A percentile compares a stretch with the other conserved stretches of the same genome.
Conservation (phyloP, 768 basidiomycete genomes). For the Mycena polygramma region DNA sequence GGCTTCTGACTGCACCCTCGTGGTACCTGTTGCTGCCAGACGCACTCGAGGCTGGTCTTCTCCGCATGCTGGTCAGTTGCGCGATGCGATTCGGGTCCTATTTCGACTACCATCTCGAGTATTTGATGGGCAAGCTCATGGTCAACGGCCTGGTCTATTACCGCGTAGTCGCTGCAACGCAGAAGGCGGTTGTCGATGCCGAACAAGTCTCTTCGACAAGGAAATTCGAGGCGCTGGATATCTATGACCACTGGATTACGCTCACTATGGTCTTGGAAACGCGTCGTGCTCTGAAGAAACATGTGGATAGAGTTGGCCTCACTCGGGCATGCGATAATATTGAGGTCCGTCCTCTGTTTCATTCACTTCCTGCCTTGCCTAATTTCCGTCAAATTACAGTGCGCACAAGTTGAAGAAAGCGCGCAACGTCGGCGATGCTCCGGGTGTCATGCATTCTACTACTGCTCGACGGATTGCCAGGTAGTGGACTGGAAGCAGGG, state of each 20-base stretch:
- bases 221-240: background rate
- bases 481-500: slow-evolving; percentile 11
- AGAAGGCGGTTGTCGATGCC: background rate
- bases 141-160: slow-evolving; percentile 2
- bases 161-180: background rate
- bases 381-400: background rate
- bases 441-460: background rate
- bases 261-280: background rate
- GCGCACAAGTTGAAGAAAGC: slow-evolving; percentile 6
- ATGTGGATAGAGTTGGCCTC: background rate
- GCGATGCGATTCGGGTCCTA: background rate
- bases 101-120: background rate
- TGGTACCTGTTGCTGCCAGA: background rate
- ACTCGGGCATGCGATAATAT: slow-evolving; percentile 15
- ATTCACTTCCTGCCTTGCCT: too few species aligned
- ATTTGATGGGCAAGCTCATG: background rate
- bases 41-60: background rate
- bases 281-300: background rate
- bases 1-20: background rate
- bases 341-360: background rate
- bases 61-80: background rate
- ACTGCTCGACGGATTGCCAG: slow-evolving; percentile 9
- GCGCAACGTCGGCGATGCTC: slow-evolving; percentile 2
- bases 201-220: background rate
- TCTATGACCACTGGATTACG: background rate